phyloP scores from a whole-genome alignment of 768 basidiomycete species.

The Tricholomella constricta region DNA sequence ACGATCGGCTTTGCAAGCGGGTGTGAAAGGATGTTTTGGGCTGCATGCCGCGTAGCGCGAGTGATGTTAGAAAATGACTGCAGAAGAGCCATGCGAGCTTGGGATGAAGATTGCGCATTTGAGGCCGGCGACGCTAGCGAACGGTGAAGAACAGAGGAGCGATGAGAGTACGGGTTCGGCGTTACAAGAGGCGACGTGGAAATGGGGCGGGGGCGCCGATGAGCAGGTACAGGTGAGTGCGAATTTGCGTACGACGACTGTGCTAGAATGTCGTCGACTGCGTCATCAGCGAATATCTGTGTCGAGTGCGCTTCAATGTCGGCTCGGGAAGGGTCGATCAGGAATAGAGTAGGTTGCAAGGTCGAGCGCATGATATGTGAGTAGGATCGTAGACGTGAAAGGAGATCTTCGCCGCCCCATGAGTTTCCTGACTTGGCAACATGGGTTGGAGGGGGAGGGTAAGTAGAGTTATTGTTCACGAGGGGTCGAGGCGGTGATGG shows the following conservation, averaged over 20 bases:
- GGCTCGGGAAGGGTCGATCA: slow-evolving; percentile 90
- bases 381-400: slow-evolving; percentile 74
- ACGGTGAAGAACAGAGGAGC: slow-evolving; percentile 79
- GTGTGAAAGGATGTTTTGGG: slow-evolving; percentile 93
- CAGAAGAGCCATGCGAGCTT: slow-evolving; percentile 81
- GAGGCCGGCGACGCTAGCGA: slow-evolving; percentile 64
- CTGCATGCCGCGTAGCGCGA: slow-evolving; percentile 87
- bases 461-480: slow-evolving; percentile 48
- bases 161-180: slow-evolving; percentile 59
- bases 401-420: slow-evolving; percentile 89
- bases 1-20: slow-evolving; percentile 95
- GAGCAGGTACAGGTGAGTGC: slow-evolving; percentile 82
- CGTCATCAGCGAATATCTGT: slow-evolving; percentile 81
- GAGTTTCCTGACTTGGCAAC: slow-evolving; percentile 48
- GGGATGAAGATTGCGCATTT: slow-evolving; percentile 56
- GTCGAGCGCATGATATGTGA: slow-evolving; percentile 83
- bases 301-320: slow-evolving; percentile 92
- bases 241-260: slow-evolving; percentile 77
- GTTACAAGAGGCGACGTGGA: slow-evolving; percentile 36
- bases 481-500: slow-evolving; percentile 41
- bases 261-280: slow-evolving; percentile 83
- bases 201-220: slow-evolving; percentile 72
- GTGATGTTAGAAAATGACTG: slow-evolving; percentile 95
- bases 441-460: slow-evolving; percentile 62
- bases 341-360: slow-evolving; percentile 82